phyloP scores from a whole-genome alignment of 2,329 filamentous ascomycete genomes.

The Cercospora canescens region DNA sequence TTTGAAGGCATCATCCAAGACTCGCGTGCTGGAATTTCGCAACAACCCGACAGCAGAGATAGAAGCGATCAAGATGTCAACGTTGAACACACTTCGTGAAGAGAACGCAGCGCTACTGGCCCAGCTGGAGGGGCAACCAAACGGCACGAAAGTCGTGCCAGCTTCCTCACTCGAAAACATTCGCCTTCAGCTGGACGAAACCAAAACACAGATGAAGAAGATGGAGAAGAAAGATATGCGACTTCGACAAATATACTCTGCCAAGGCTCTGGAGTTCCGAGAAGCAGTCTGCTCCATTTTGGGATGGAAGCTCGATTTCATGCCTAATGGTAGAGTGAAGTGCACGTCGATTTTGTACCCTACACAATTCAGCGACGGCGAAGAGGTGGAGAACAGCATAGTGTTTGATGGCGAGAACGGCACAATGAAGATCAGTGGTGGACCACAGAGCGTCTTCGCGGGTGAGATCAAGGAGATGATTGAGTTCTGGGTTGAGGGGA shows the following conservation, averaged over 20 bases:
- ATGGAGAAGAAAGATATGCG: constrained; percentile 79
- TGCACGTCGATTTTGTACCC: constrained; percentile 86
- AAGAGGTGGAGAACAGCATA: constrained; percentile 59
- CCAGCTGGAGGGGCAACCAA: constrained; percentile 57
- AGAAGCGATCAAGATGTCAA: constrained; percentile 80
- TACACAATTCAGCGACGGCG: constrained; percentile 36
- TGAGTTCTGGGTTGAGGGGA: constrained; percentile 92
- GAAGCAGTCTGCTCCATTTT: constrained; percentile 90
- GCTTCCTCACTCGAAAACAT: constrained; percentile 72
- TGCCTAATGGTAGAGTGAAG: constrained; percentile 94
- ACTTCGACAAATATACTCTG: constrained; percentile 87
- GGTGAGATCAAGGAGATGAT: constrained; percentile 81
- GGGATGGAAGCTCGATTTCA: constrained; percentile 92
- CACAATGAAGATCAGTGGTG: constrained; percentile 97
- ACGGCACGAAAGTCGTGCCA: constrained; percentile 67
- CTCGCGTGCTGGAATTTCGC: constrained; percentile 79
- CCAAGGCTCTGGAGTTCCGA: constrained; percentile 91
- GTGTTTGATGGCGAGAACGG: constrained; percentile 92
- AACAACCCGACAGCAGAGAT: constrained; percentile 88
- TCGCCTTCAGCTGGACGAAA: constrained; percentile 71
- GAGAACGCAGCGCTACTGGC: constrained; percentile 77
- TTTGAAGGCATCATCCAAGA: constrained; percentile 68
- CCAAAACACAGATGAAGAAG: constrained; percentile 52
- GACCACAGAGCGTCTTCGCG: constrained; percentile 83
- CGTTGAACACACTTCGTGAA: constrained; percentile 71